Conservation (phyloP, 2,329 filamentous ascomycete species). For the Dactylellina sp. region DNA sequence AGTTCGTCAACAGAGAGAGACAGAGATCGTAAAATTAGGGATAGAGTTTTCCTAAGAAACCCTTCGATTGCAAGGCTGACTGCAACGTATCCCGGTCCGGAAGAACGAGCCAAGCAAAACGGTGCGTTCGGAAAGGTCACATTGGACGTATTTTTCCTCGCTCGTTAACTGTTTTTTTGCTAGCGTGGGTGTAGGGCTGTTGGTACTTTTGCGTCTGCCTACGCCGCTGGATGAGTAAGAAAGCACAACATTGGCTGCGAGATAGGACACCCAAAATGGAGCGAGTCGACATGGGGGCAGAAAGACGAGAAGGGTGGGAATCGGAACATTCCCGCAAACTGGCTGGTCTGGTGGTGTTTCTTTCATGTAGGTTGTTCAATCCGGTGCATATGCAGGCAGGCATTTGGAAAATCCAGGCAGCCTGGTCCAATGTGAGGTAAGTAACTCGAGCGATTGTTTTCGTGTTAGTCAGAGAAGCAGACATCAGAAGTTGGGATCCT, state of each 20-base stretch:
- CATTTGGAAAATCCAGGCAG: conserved; percentile 27
- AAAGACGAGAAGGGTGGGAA: conserved; percentile 1
- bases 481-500: conserved; percentile 39
- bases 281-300: conserved; percentile 13
- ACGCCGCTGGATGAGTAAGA: conserved; percentile 46
- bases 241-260: conserved; percentile 8
- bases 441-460: conserved; percentile 36
- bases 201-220: conserved; percentile 47
- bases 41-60: no score
- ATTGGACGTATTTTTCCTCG: conserved; percentile 15
- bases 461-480: conserved; percentile 41
- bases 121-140: conserved; percentile 19
- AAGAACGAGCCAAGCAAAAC: conserved; percentile 19
- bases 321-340: conserved; percentile 29
- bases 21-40: background rate
- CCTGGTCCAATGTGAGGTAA: conserved; percentile 11
- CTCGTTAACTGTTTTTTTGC: conserved; percentile 16
- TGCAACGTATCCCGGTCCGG: conserved; percentile 3
- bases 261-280: background rate
- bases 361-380: conserved; percentile 7
- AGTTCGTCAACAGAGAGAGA: background rate
- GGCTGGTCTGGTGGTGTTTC: no score
- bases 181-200: conserved; percentile 29
- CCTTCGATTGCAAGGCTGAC: conserved; percentile 19
- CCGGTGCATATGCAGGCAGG: conserved; percentile 35